Percentiles rank a stretch among this genome's conserved stretches.
Conservation (phyloP, 1,139 yeast species). For the Scheffersomyces stambukii region DNA sequence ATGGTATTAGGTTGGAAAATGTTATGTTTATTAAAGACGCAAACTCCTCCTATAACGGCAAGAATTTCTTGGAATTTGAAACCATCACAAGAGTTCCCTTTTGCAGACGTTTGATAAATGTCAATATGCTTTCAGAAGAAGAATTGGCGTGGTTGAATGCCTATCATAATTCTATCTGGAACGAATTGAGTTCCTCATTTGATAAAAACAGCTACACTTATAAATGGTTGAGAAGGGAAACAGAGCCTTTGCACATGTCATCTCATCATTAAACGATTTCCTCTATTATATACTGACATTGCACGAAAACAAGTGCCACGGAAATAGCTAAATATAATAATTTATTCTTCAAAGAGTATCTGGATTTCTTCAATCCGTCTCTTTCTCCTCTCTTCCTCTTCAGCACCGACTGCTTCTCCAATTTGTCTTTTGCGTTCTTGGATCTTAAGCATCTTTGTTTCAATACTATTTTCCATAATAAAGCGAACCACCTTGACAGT, state of each 20-base stretch:
- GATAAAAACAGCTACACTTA: conserved; percentile 51
- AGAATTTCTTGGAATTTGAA: conserved; percentile 68
- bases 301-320: neutral
- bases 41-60: conserved; percentile 42
- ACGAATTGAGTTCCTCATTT: conserved; percentile 44
- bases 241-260: conserved; percentile 31
- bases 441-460: conserved; percentile 81
- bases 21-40: conserved; percentile 61
- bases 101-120: conserved; percentile 25
- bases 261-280: neutral
- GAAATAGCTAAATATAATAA: conserved; percentile 1
- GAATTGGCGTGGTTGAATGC: conserved; percentile 68
- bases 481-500: conserved; percentile 76
- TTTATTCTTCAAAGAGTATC: conserved; percentile 58
- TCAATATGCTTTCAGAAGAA: conserved; percentile 41
- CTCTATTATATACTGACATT: neutral
- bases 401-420: conserved; percentile 81
- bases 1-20: conserved; percentile 91
- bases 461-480: conserved; percentile 81
- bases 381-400: conserved; percentile 70
- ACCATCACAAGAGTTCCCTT: conserved; percentile 91
- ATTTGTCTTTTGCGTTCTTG: conserved; percentile 83
- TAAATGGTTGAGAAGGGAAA: conserved; percentile 77
- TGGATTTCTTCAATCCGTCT: conserved; percentile 80
- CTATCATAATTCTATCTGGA: conserved; percentile 65